Evolutionary conservation across 768 basidiomycete species (phyloP).

Genomic region (Leccinum sublutescens): DNA sequence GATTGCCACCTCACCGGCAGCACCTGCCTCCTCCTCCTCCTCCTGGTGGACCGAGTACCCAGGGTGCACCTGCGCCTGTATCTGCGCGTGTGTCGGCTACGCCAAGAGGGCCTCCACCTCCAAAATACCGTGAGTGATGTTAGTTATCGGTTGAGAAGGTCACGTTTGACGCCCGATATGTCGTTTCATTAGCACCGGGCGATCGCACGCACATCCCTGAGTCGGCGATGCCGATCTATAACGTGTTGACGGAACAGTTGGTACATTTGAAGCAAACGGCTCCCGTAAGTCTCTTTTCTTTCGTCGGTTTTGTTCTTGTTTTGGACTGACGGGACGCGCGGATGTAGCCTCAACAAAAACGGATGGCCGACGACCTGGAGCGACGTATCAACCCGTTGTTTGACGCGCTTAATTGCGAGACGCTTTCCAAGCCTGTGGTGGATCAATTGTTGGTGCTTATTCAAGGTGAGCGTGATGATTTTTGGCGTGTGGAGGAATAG

Average conservation of each 20-base stretch:
- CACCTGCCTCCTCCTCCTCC: slow-evolving; percentile 27
- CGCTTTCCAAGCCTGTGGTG: slow-evolving; percentile 65
- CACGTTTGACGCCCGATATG: background rate
- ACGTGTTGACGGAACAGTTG: slow-evolving; percentile 63
- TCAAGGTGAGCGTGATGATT: slow-evolving; percentile 52
- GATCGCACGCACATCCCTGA: slow-evolving; percentile 92
- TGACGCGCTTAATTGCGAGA: slow-evolving; percentile 90
- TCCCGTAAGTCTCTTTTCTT: slow-evolving; percentile 57
- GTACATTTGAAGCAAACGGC: slow-evolving; percentile 66
- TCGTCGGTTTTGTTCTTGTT: background rate
- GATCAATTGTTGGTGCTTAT: slow-evolving; percentile 71
- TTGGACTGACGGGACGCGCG: background rate
- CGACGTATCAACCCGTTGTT: slow-evolving; percentile 83
- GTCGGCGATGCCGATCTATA: slow-evolving; percentile 59
- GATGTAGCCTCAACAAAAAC: slow-evolving; percentile 75
- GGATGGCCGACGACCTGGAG: slow-evolving; percentile 84
- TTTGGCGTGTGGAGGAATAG: background rate
- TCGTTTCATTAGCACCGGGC: slow-evolving; percentile 61
- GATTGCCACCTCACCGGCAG: slow-evolving; percentile 26
- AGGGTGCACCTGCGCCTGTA: slow-evolving; percentile 21
- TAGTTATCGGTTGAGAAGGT: background rate
- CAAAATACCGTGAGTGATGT: slow-evolving; percentile 58
- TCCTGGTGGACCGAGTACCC: slow-evolving; percentile 25
- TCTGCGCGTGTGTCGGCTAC: slow-evolving; percentile 32
- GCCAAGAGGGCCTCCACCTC: slow-evolving; percentile 40